Evolutionary conservation across 1,139 yeast genomes (phyloP).

Genomic region (Protomyces arabidopsidicola): DNA sequence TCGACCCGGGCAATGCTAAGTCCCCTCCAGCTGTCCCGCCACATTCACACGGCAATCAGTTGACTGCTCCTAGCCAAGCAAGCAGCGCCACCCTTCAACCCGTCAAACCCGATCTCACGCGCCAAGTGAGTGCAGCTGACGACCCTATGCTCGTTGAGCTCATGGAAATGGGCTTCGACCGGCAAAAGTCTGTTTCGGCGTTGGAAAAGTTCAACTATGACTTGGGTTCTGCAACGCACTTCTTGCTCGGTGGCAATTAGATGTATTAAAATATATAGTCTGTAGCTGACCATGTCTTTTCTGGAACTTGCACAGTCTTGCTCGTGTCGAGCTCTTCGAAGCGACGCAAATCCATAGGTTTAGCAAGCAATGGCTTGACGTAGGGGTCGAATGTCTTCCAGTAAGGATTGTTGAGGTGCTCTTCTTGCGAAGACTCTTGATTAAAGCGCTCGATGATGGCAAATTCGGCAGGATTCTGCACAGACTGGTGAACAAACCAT

Average conservation of each 20-base stretch:
- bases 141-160: slow-evolving; percentile 51
- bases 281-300: slow-evolving; percentile 15
- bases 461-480: slow-evolving; percentile 14
- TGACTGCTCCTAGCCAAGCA: not conserved
- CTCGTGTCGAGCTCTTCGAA: slow-evolving; percentile 21
- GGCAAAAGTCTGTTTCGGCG: slow-evolving; percentile 61
- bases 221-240: slow-evolving; percentile 79
- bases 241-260: slow-evolving; percentile 52
- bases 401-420: slow-evolving; percentile 23
- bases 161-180: slow-evolving; percentile 83
- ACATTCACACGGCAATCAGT: not conserved
- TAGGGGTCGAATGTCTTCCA: slow-evolving; percentile 26
- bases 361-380: slow-evolving; percentile 18
- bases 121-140: slow-evolving; percentile 19
- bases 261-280: slow-evolving; percentile 3
- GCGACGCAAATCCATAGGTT: slow-evolving; percentile 22
- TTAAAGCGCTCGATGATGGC: slow-evolving; percentile 19
- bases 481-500: slow-evolving; percentile 18
- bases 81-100: slow-evolving; percentile 12
- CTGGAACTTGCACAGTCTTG: slow-evolving; percentile 14
- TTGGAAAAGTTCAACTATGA: slow-evolving; percentile 66
- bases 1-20: not conserved
- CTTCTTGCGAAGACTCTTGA: slow-evolving; percentile 14
- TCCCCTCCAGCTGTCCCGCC: not conserved
- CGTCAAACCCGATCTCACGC: slow-evolving; percentile 13